Evolutionary conservation across 257 asterid species (phyloP).

Genomic region (Ilex asprella): DNA sequence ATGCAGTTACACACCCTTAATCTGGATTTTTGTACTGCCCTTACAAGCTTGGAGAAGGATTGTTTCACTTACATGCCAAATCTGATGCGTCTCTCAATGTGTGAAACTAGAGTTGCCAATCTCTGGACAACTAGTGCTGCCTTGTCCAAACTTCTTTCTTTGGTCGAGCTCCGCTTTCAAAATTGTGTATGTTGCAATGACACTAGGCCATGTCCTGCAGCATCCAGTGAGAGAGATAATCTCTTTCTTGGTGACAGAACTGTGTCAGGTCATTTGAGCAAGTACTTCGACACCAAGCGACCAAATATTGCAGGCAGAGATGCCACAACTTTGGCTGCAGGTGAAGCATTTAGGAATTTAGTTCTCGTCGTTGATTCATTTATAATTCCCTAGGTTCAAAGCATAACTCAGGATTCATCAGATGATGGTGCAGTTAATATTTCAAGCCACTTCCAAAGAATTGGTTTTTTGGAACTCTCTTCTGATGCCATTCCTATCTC

Average conservation of each 20-base stretch:
- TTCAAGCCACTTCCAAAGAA: too few relatives aligned
- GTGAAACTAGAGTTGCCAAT: slow-evolving; percentile 79
- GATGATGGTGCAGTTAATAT: slow-evolving; percentile 16
- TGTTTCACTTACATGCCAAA: slow-evolving; percentile 84
- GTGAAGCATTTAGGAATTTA: slow-evolving; percentile 4
- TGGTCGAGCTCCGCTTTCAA: slow-evolving; percentile 78
- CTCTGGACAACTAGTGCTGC: slow-evolving; percentile 90
- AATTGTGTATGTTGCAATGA: slow-evolving; percentile 36
- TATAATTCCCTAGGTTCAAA: slow-evolving; percentile 22
- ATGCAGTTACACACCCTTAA: slow-evolving; percentile 56
- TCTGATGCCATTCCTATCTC: not conserved
- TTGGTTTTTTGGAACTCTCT: too few relatives aligned
- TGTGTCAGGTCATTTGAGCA: slow-evolving; percentile 25
- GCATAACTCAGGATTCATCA: slow-evolving; percentile 49
- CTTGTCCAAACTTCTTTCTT: slow-evolving; percentile 61
- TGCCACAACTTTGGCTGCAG: slow-evolving; percentile 5
- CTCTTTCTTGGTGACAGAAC: slow-evolving; percentile 18
- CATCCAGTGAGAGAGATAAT: slow-evolving; percentile 29
- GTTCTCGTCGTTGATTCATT: slow-evolving; percentile 10
- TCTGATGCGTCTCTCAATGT: slow-evolving; percentile 63
- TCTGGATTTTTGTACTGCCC: slow-evolving; percentile 82
- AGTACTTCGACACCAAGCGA: slow-evolving; percentile 4
- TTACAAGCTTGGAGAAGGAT: slow-evolving; percentile 73
- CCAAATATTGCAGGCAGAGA: not conserved
- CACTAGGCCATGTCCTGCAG: slow-evolving; percentile 26